Conservation (phyloP, 176 grass and related monocot genomes). For the Melocanna baccifera region DNA sequence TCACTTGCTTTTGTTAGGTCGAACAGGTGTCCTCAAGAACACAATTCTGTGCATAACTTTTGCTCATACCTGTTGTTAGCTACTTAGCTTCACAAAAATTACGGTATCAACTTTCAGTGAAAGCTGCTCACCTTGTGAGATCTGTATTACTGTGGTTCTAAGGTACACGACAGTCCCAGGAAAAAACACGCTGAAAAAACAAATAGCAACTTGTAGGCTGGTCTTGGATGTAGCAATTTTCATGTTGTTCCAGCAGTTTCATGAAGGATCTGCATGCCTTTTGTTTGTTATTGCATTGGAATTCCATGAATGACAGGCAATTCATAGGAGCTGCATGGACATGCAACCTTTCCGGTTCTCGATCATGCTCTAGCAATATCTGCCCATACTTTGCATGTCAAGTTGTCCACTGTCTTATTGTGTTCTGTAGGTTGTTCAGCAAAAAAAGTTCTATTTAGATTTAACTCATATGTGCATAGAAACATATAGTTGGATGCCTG, state of each 20-base stretch:
- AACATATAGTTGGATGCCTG: not conserved
- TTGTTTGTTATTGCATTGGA: not conserved
- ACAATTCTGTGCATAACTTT: not conserved
- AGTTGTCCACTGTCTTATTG: not conserved
- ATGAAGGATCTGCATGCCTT: not conserved
- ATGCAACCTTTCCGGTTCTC: not conserved
- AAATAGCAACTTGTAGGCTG: not conserved
- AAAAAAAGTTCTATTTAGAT: not conserved
- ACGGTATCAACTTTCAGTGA: not conserved
- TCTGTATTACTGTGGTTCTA: not conserved
- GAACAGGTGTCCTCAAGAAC: not conserved
- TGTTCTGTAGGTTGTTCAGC: not conserved
- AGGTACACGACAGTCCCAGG: not conserved
- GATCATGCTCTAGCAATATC: not conserved
- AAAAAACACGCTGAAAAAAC: not conserved
- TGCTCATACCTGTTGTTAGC: not conserved
- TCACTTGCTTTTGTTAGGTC: not conserved
- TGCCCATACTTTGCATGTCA: not conserved
- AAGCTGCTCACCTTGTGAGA: not conserved
- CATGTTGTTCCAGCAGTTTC: not conserved
- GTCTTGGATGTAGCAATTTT: not conserved
- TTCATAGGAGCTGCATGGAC: not conserved
- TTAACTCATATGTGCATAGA: not conserved
- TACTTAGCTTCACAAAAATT: not conserved
- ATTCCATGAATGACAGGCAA: not conserved